Evolutionary conservation across 306 rosid genomes (phyloP).

Genomic region (Citrullus colocynthis): DNA sequence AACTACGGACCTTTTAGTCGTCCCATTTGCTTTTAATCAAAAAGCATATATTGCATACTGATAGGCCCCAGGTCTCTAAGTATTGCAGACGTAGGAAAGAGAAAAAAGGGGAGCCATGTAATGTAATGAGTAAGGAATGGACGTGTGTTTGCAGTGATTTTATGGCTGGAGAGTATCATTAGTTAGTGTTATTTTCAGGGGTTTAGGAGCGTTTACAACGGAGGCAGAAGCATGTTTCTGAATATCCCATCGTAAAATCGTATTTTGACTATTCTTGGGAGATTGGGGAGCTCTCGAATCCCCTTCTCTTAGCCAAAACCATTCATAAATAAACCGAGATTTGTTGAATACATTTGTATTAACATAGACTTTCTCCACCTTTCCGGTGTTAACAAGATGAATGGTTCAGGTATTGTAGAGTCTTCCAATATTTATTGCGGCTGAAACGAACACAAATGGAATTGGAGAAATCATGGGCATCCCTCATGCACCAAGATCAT

Average conservation of each 20-base stretch:
- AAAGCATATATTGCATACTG: not conserved
- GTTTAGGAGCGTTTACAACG: too few relatives aligned
- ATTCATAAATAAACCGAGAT: too few relatives aligned
- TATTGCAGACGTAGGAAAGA: too few relatives aligned
- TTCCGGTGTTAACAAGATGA: conserved; percentile 9
- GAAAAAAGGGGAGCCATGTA: too few relatives aligned
- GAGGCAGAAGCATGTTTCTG: too few relatives aligned
- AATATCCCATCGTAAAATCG: not conserved
- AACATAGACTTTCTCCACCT: conserved; percentile 6
- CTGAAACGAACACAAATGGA: conserved; percentile 95
- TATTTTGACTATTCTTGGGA: not conserved
- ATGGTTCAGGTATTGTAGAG: conserved; percentile 58
- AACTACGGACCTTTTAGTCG: not conserved
- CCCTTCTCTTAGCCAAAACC: too few relatives aligned
- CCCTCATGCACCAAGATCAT: conserved; percentile 87
- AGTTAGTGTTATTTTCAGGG: not conserved
- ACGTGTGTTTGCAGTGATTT: too few relatives aligned
- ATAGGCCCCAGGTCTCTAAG: too few relatives aligned
- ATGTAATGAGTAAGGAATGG: too few relatives aligned
- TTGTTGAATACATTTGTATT: not conserved
- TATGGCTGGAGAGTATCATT: not conserved
- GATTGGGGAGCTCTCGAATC: not conserved
- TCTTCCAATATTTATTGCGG: conserved; percentile 81
- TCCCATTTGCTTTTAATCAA: not conserved
- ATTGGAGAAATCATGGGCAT: conserved; percentile 93